Base-by-base conservation (phyloP, 2,329 filamentous ascomycete species). In the Ramichloridium luteum region DNA sequence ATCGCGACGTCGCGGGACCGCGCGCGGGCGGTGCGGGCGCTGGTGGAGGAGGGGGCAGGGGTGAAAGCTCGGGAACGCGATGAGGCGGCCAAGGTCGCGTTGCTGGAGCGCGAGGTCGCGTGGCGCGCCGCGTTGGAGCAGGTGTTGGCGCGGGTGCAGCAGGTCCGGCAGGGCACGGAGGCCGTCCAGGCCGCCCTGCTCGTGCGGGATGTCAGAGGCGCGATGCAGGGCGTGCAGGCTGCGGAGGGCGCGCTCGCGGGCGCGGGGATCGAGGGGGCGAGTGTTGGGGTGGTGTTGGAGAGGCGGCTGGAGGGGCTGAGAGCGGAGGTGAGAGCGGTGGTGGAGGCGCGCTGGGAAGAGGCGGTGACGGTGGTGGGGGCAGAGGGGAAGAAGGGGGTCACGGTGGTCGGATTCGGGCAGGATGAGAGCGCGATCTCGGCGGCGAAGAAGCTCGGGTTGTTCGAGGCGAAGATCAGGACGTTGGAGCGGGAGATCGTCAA, bases 21-120 rank as follows among this genome's bases (percentile, higher is more conserved):
- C 92, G 96, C 36, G 71, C 88, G 4, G 70, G 76, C 27, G 73
- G 84, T 47, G 77, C 85, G 31, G 79, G 88, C 49, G 72, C 67
- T 16, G 74, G 77, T 9, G 72, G 74, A 38, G 62, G 65, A 25
- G n/a, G n/a, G n/a, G n/a, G n/a, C n/a, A n/a, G n/a, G n/a, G n/a
- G n/a, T n/a, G n/a, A n/a, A n/a, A n/a, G n/a, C n/a, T n/a, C n/a
- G n/a, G n/a, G n/a, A n/a, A n/a, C n/a, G n/a, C n/a, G 72, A 77
- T 52, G 62, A 68, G 8, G 57, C 56, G 16, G 62, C 57, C 34
- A 74, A 76, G 45, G 64, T 70, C 30, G 54, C 56, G 16, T 56
- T 76, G 28, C 56, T 77, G 22, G 60, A 72, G 41, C 65, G 61
- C 16, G 74, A 78, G 49, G 68, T 77, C 27, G 58, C 58, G 12